Conservation (phyloP, 805 yeast species). For the Zygosaccharomyces bailii region DNA sequence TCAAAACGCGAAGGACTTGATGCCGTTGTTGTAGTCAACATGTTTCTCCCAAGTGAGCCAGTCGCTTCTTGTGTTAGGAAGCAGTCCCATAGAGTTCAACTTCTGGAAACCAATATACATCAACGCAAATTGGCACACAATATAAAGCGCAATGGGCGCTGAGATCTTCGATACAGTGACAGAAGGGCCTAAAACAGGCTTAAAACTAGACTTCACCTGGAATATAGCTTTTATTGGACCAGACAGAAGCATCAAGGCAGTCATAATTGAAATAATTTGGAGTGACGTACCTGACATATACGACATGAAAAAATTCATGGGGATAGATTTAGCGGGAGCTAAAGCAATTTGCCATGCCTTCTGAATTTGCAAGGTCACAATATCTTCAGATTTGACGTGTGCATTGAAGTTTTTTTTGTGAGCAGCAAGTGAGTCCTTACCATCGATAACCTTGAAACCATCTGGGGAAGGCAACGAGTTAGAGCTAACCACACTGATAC, state of each 20-base stretch:
- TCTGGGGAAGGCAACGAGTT: conserved; percentile 26
- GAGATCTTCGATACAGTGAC: conserved; percentile 23
- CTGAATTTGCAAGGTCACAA: conserved; percentile 35
- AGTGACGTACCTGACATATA: conserved; percentile 90
- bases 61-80: conserved; percentile 83
- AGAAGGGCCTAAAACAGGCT: conserved; percentile 40
- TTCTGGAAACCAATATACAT: conserved; percentile 82
- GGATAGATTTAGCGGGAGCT: conserved; percentile 79
- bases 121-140: conserved; percentile 48
- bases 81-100: conserved; percentile 79
- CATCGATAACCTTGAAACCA: conserved; percentile 22
- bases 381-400: conserved; percentile 7
- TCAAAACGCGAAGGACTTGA: conserved; percentile 27
- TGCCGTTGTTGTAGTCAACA: conserved; percentile 22
- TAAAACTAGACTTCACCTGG: conserved; percentile 53
- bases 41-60: conserved; percentile 85
- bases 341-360: conserved; percentile 86
- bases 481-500: conserved; percentile 7
- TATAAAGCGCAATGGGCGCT: conserved; percentile 46
- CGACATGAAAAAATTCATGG: conserved; percentile 86
- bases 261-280: conserved; percentile 86
- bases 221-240: conserved; percentile 73
- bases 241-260: conserved; percentile 79
- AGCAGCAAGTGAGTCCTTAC: conserved; percentile 9
- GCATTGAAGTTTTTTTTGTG: conserved; percentile 9